Base-by-base conservation (phyloP, 257 asterid species). In the Capsicum pubescens region DNA sequence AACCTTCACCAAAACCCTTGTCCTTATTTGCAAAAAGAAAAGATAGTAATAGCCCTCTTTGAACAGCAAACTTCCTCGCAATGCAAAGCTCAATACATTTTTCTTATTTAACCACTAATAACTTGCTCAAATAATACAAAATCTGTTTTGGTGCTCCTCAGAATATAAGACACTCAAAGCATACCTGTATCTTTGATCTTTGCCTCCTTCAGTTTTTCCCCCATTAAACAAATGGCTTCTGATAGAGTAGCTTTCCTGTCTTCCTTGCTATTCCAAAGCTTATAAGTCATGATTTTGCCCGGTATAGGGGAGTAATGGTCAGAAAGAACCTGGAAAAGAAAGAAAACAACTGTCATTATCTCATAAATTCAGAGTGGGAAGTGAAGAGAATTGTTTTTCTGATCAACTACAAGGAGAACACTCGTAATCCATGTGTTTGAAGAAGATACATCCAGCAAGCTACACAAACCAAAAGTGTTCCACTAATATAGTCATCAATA, bases 141-240 rank as follows among this genome's bases (percentile, higher is more conserved):
- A 21, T 50, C 0, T 50, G 81, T 12, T 74, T 74, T 74, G 61
- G 11, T 48, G 81, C 21, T 74, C 61, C 81, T 50, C 81, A 12
- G 60, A 21, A 44, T 74, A 19, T 1, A 50, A 74, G 80, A 50
- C 21, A 74, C 11, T 19, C 16, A 74, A 36, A 50, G 46, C 61
- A 48, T 54, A 74, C 80, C 80, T 21, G 80, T 50, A 74, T 74
- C 80, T 74, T 74, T 74, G 61, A 74, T 74, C 80, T 50, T 50
- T 74, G 60, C 61, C 80, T 74, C 61, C 61, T 0, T 21, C 61
- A 74, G 57, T 50, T 13, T 50, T 74, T 50, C 15, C 19, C 58
- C 80, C 19, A 74, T 74, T 48, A 74, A 74, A 7, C 44, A 74
- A 72, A 74, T 74, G 60, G 14, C 61, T 74, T 74, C 80, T 50